Evolutionary conservation across 2,329 filamentous ascomycete genomes (phyloP).

Genomic region (Ustulina deusta): DNA sequence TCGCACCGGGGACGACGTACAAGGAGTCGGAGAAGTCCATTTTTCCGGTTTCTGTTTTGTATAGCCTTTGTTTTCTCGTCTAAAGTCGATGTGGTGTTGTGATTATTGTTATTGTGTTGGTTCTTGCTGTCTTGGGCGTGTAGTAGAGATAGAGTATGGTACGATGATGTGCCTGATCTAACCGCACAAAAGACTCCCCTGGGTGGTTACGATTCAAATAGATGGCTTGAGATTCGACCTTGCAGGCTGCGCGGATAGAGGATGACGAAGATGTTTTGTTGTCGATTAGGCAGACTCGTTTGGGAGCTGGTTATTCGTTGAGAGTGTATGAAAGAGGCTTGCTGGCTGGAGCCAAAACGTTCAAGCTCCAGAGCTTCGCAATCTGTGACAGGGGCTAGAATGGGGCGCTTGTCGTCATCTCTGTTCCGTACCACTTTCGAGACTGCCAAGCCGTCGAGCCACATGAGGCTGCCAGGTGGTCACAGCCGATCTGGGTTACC

Average conservation of each 20-base stretch:
- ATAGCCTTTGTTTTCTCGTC: conserved; percentile 1
- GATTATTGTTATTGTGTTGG: neutral
- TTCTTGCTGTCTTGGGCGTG: neutral
- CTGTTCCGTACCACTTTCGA: neutral
- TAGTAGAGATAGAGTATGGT: neutral
- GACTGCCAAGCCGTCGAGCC: conserved; percentile 9
- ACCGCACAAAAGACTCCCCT: neutral
- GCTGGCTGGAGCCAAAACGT: conserved; percentile 2
- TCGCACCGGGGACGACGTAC: conserved; percentile 65
- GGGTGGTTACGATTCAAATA: neutral
- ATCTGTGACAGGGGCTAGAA: conserved; percentile 28
- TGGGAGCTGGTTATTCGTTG: conserved; percentile 24
- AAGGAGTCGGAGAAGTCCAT: conserved; percentile 96
- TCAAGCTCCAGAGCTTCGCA: conserved; percentile 17
- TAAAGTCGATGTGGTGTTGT: neutral
- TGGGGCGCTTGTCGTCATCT: conserved; percentile 28
- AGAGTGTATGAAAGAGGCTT: conserved; percentile 24
- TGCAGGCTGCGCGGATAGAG: neutral
- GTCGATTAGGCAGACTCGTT: conserved; percentile 34
- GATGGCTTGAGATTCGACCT: neutral
- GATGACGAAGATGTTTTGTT: conserved; percentile 16
- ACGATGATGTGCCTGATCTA: neutral
- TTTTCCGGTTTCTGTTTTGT: conserved; percentile 35
- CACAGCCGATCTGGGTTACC: neutral
- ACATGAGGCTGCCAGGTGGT: neutral